These are phyloP conservation scores for Eimeria acervulina DNA, from an alignment of 169 alveolate genomes.

Conservation along the genomic window DNA sequence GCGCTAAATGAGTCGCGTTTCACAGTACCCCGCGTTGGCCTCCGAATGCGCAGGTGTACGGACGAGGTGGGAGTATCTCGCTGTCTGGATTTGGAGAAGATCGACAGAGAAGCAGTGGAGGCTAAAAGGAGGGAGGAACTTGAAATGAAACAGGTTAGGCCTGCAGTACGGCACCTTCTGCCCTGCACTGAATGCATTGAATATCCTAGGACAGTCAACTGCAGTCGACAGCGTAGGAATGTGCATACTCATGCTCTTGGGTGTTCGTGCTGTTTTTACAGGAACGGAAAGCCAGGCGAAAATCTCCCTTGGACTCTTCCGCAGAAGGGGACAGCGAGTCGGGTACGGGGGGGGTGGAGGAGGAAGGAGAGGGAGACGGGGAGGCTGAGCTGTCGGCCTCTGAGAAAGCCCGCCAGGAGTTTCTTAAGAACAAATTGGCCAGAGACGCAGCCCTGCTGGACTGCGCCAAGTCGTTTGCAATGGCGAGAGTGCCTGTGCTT, in stretches of 20 bases:
- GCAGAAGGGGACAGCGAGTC: slow-evolving; percentile 31
- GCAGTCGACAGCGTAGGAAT: neutral
- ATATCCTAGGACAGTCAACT: neutral
- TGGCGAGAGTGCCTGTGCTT: slow-evolving; percentile 57
- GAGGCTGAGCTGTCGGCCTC: slow-evolving; percentile 21
- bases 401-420: slow-evolving; percentile 36
- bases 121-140: neutral
- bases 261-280: neutral
- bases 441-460: slow-evolving; percentile 33
- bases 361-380: neutral
- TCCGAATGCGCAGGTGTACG: slow-evolving; percentile 2
- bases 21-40: neutral
- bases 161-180: neutral
- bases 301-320: neutral
- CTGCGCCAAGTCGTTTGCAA: slow-evolving; percentile 65
- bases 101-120: slow-evolving; percentile 38
- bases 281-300: slow-evolving; percentile 21
- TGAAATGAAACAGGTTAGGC: slow-evolving; percentile 3
- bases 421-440: slow-evolving; percentile 13
- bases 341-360: neutral
- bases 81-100: slow-evolving; percentile 37
- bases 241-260: neutral
- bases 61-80: slow-evolving; percentile 69
- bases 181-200: neutral
- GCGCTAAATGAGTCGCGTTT: neutral